Percentiles rank a stretch among this genome's conserved stretches.
These are phyloP conservation scores for Lipomyces japonicus DNA, from an alignment of 805 yeast genomes.

Conservation along the genomic window DNA sequence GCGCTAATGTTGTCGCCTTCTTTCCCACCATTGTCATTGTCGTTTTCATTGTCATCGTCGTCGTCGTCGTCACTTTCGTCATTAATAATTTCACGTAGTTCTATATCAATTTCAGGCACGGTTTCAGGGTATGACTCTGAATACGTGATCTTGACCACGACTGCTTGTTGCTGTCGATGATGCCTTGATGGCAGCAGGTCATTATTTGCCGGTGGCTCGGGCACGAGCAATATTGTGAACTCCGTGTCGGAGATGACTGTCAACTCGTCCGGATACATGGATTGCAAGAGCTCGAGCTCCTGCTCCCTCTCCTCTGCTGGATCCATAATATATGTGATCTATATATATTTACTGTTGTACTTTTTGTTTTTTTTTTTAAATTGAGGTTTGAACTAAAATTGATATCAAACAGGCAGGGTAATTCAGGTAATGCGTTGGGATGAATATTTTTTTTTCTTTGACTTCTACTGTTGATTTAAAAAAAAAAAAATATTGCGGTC, in stretches of 20 bases:
- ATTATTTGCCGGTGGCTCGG: constrained; percentile 58
- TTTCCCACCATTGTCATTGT: constrained; percentile 34
- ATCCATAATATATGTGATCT: constrained; percentile 49
- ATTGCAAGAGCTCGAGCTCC: constrained; percentile 83
- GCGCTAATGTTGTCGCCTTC: constrained; percentile 31
- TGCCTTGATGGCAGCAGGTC: background rate
- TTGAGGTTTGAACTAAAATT: no score
- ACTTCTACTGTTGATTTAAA: no score
- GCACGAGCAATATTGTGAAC: constrained; percentile 54
- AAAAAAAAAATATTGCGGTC: no score
- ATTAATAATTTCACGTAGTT: constrained; percentile 37
- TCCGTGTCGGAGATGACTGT: constrained; percentile 44
- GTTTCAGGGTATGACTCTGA: constrained; percentile 82
- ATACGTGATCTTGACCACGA: constrained; percentile 60
- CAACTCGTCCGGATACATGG: constrained; percentile 91
- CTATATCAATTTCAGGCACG: constrained; percentile 56
- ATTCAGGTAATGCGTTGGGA: no score
- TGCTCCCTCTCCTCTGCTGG: constrained; percentile 78
- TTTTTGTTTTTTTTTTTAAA: no score
- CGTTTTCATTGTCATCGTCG: constrained; percentile 50
- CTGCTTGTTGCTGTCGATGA: constrained; percentile 48
- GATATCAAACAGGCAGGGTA: no score
- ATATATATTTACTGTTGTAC: no score
- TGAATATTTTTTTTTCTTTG: no score
- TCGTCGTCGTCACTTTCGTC: constrained; percentile 49